Percentiles rank a stretch among this genome's conserved stretches.
phyloP scores from a whole-genome alignment of 2,329 filamentous ascomycete genomes.

The Trichoderma aggressivum region DNA sequence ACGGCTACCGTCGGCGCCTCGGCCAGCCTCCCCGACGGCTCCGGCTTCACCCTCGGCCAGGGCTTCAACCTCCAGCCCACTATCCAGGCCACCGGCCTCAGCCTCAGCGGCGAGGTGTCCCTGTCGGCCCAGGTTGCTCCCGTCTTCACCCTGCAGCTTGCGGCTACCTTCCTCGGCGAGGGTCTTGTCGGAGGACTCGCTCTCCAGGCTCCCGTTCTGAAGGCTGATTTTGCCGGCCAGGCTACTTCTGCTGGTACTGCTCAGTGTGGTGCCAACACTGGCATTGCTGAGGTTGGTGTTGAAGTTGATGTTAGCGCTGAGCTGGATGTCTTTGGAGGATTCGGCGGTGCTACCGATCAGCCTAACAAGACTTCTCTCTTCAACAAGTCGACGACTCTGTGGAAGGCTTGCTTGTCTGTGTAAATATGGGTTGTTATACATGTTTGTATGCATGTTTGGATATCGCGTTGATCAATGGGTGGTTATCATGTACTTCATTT shows the following conservation, averaged over 20 bases:
- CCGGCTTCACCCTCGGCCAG: background rate
- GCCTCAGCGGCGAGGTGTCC: background rate
- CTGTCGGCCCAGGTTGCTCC: background rate
- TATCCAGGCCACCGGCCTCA: background rate
- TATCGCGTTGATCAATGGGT: background rate
- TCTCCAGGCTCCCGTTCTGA: background rate
- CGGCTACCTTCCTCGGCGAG: constrained; percentile 12
- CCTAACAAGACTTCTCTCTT: constrained; percentile 11
- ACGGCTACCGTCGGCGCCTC: background rate
- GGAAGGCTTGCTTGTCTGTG: background rate
- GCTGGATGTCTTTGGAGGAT: constrained; percentile 15
- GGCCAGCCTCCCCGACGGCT: constrained; percentile 16
- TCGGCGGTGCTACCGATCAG: background rate
- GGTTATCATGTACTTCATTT: background rate
- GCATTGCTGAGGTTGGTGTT: background rate
- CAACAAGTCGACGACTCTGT: background rate
- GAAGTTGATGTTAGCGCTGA: constrained; percentile 1
- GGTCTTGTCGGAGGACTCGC: constrained; percentile 9
- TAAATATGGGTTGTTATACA: background rate
- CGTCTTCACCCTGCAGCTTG: constrained; percentile 1
- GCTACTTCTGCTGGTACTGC: background rate
- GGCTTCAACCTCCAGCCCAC: background rate
- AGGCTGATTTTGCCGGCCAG: background rate
- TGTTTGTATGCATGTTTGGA: background rate
- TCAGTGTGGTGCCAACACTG: background rate